Conservation (phyloP, 352 stramenopile species). For the Elongisporangium undulatum region DNA sequence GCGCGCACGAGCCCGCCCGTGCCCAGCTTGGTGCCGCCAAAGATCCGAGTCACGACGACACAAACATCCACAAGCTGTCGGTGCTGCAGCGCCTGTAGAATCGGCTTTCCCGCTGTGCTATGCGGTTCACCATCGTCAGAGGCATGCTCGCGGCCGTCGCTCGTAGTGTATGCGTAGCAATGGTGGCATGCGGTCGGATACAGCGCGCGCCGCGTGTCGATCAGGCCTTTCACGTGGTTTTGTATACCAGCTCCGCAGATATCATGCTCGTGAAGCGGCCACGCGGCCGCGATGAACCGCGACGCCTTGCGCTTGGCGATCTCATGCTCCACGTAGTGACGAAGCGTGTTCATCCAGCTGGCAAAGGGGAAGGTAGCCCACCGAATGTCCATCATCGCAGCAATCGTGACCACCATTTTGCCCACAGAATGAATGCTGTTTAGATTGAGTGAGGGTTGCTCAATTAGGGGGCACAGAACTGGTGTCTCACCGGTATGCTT, state of each 20-base stretch:
- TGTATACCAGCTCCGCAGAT: slow-evolving; percentile 10
- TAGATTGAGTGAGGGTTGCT: no score
- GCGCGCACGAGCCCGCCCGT: slow-evolving; percentile 68
- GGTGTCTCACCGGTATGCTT: no score
- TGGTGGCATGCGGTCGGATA: slow-evolving; percentile 67
- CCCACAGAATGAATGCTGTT: no score
- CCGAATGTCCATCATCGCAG: neutral
- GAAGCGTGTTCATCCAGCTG: slow-evolving; percentile 32
- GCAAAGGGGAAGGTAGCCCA: neutral
- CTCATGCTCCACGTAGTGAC: slow-evolving; percentile 55
- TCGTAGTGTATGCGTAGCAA: slow-evolving; percentile 62
- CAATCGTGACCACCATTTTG: neutral
- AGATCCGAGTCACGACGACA: slow-evolving; percentile 69
- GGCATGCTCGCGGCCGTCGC: slow-evolving; percentile 47
- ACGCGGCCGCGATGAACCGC: slow-evolving; percentile 69
- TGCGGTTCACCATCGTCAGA: slow-evolving; percentile 80
- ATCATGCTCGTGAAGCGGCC: slow-evolving; percentile 24
- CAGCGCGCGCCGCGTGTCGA: slow-evolving; percentile 35
- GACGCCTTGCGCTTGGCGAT: slow-evolving; percentile 81
- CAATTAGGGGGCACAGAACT: no score
- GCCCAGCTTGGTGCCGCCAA: slow-evolving; percentile 68
- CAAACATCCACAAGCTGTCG: slow-evolving; percentile 66
- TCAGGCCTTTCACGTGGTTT: slow-evolving; percentile 33
- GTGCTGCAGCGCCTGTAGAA: slow-evolving; percentile 51
- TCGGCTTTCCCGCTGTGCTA: slow-evolving; percentile 62